Percentiles rank a stretch among this genome's conserved stretches.
These are phyloP conservation scores for Penicillium goetzii DNA, from an alignment of 495 filamentous ascomycete species.

Conservation along the genomic window DNA sequence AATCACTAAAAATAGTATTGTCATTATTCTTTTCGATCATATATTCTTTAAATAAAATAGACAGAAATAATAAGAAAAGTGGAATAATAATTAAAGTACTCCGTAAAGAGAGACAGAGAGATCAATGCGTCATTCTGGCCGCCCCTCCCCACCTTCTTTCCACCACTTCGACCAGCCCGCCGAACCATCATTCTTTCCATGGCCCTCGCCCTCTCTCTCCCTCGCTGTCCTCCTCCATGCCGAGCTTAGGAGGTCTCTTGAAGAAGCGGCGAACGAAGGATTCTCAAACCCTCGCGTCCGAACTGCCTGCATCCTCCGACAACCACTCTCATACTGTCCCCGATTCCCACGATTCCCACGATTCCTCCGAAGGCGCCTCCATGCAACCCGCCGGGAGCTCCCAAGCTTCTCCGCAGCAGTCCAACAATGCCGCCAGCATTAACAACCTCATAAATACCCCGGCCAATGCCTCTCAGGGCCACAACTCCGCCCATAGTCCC, in stretches of 20 bases:
- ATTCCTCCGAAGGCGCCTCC: constrained; percentile 39
- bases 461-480: constrained; percentile 24
- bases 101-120: constrained; percentile 14
- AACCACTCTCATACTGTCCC: constrained; percentile 46
- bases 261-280: constrained; percentile 99
- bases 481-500: constrained; percentile 5
- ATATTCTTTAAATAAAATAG: too few species aligned
- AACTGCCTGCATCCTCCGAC: constrained; percentile 55
- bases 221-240: constrained; percentile 44
- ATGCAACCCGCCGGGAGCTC: constrained; percentile 46
- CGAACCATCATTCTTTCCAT: constrained; percentile 15
- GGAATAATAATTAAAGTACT: neutral
- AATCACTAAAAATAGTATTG: neutral
- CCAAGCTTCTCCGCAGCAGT: constrained; percentile 38
- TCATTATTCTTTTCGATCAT: too few species aligned
- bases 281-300: constrained; percentile 57
- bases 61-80: too few species aligned
- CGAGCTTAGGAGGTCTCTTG: constrained; percentile 70
- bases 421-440: constrained; percentile 50
- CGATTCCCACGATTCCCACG: constrained; percentile 39
- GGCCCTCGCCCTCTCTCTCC: constrained; percentile 13
- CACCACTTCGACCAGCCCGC: constrained; percentile 18
- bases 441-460: constrained; percentile 46
- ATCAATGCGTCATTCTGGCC: constrained; percentile 41
- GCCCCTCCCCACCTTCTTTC: constrained; percentile 33